These are phyloP conservation scores for Leccinum cinnamomeum DNA, from an alignment of 1,284 basidiomycete genomes.

Conservation along the genomic window DNA sequence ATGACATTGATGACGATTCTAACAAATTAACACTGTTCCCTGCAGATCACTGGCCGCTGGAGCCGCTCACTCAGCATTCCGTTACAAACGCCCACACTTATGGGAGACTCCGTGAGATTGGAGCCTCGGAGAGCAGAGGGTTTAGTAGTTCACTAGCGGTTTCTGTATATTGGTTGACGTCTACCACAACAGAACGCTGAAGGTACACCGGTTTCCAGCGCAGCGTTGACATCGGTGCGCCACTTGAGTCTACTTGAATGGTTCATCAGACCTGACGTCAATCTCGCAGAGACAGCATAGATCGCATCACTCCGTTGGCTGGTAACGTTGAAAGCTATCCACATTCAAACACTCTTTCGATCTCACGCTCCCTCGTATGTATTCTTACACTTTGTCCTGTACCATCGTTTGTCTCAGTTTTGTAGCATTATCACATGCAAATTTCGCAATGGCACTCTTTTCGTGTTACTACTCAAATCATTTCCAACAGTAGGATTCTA, in stretches of 20 bases:
- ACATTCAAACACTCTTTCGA: background rate
- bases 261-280: background rate
- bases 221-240: constrained; percentile 6
- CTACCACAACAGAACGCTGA: constrained; percentile 4
- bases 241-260: background rate
- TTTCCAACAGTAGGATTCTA: too few relatives aligned
- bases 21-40: background rate
- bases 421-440: too few relatives aligned
- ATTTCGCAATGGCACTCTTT: too few relatives aligned
- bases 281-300: background rate
- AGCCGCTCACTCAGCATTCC: constrained; percentile 6
- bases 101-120: background rate
- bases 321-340: constrained; percentile 3
- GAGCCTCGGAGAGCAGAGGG: background rate
- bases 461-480: too few relatives aligned
- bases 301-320: constrained; percentile 11
- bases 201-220: background rate
- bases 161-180: background rate
- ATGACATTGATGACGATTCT: constrained; percentile 28
- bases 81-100: constrained; percentile 5
- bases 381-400: constrained; percentile 1
- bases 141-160: constrained; percentile 10
- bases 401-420: background rate
- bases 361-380: background rate
- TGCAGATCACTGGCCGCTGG: background rate